Evolutionary conservation across 805 yeast genomes (phyloP).

Genomic region (Yamadazyma endophytica): DNA sequence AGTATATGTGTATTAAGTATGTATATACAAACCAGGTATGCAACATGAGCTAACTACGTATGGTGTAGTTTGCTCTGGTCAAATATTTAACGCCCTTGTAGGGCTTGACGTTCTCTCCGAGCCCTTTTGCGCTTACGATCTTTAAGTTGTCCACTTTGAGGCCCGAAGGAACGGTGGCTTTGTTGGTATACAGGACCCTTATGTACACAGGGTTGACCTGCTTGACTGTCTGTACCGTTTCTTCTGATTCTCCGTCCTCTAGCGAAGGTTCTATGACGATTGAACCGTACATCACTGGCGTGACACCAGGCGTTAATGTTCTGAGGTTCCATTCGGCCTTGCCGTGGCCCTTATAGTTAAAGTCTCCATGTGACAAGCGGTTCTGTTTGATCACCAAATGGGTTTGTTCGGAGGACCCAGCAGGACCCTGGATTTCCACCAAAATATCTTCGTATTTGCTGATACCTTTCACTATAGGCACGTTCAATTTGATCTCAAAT

Average conservation of each 20-base stretch:
- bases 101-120: slow-evolving; percentile 63
- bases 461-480: slow-evolving; percentile 29
- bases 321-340: slow-evolving; percentile 65
- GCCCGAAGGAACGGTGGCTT: slow-evolving; percentile 76
- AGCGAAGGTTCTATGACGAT: slow-evolving; percentile 22
- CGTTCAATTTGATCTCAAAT: slow-evolving; percentile 56
- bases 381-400: slow-evolving; percentile 45
- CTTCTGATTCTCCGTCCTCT: slow-evolving; percentile 6
- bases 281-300: slow-evolving; percentile 64
- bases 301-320: slow-evolving; percentile 56
- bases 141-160: slow-evolving; percentile 62
- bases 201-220: slow-evolving; percentile 31
- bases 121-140: slow-evolving; percentile 53
- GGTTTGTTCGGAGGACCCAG: slow-evolving; percentile 8
- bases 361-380: slow-evolving; percentile 75
- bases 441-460: slow-evolving; percentile 28
- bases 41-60: slow-evolving; percentile 39
- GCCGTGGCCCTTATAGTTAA: slow-evolving; percentile 49
- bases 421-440: slow-evolving; percentile 29
- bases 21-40: background rate
- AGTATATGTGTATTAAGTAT: slow-evolving; percentile 1
- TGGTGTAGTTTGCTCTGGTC: slow-evolving; percentile 61
- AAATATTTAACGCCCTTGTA: slow-evolving; percentile 88
- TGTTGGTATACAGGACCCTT: slow-evolving; percentile 49
- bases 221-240: slow-evolving; percentile 5